Percentiles rank a stretch among this genome's conserved stretches.
These are phyloP conservation scores for Leccinum obscurum DNA, from an alignment of 768 basidiomycete genomes.

Conservation along the genomic window DNA sequence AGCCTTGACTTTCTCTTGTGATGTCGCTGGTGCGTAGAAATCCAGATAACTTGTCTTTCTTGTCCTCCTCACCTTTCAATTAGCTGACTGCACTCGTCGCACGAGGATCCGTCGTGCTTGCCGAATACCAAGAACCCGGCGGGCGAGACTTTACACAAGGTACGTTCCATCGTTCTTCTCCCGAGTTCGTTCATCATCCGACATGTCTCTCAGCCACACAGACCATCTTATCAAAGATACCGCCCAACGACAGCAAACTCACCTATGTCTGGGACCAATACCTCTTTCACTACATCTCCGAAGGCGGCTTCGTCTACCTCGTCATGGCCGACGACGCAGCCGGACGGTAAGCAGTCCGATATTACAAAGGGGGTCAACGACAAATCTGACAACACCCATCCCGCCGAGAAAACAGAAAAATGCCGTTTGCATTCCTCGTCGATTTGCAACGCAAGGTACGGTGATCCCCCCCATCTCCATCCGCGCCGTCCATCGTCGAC, in stretches of 20 bases:
- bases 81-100: constrained; percentile 88
- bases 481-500: neutral
- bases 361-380: neutral
- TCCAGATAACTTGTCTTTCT: neutral
- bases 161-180: constrained; percentile 29
- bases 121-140: constrained; percentile 74
- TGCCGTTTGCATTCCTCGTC: constrained; percentile 91
- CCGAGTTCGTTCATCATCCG: constrained; percentile 1
- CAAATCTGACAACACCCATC: constrained; percentile 1
- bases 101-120: constrained; percentile 75
- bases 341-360: constrained; percentile 62
- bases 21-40: constrained; percentile 30
- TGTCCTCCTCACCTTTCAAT: neutral
- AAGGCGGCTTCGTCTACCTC: constrained; percentile 82
- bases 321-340: constrained; percentile 95
- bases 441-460: constrained; percentile 79
- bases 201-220: constrained; percentile 58
- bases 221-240: constrained; percentile 92
- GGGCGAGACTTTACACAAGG: constrained; percentile 90
- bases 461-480: neutral
- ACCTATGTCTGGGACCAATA: constrained; percentile 93
- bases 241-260: constrained; percentile 81
- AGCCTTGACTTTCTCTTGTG: no score
- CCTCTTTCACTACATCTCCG: constrained; percentile 91
- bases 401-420: constrained; percentile 50